A percentile compares a stretch with the other conserved stretches of the same genome.
Evolutionary conservation across 345 rosid genomes (phyloP).

Genomic region (Triadica sebifera): DNA sequence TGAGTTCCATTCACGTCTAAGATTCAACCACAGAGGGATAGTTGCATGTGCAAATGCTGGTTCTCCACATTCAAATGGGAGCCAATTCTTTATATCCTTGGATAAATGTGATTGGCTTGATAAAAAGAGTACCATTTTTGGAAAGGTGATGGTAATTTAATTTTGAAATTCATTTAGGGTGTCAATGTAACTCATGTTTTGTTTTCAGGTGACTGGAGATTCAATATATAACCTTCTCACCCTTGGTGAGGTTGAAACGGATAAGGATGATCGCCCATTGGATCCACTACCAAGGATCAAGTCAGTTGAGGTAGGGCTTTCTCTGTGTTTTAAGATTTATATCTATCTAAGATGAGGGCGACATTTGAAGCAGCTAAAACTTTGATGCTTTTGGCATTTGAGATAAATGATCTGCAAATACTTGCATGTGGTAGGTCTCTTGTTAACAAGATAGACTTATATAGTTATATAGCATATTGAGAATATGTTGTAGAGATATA

Average conservation of each 20-base stretch:
- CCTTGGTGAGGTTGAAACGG: conserved; percentile 77
- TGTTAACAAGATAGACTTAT: background rate
- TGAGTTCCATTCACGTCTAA: conserved; percentile 81
- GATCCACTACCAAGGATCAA: conserved; percentile 72
- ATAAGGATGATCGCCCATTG: conserved; percentile 65
- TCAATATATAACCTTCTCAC: conserved; percentile 75
- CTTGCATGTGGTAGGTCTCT: background rate
- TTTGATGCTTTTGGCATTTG: background rate
- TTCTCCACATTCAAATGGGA: conserved; percentile 78
- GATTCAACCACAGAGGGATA: conserved; percentile 87
- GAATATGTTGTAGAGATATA: background rate
- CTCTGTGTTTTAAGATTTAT: background rate
- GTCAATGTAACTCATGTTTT: conserved; percentile 19
- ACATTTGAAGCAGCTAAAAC: background rate
- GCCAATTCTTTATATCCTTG: conserved; percentile 88
- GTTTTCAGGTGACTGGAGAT: conserved; percentile 75
- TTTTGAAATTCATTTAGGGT: background rate
- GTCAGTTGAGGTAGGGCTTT: conserved; percentile 68
- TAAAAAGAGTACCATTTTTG: conserved; percentile 72
- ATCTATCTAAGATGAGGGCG: background rate
- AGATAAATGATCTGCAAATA: background rate
- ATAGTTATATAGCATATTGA: background rate
- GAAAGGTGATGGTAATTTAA: conserved; percentile 55
- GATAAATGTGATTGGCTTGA: conserved; percentile 96
- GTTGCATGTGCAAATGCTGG: conserved; percentile 94